phyloP scores from a whole-genome alignment of 306 rosid species.

The Vigna angularis region DNA sequence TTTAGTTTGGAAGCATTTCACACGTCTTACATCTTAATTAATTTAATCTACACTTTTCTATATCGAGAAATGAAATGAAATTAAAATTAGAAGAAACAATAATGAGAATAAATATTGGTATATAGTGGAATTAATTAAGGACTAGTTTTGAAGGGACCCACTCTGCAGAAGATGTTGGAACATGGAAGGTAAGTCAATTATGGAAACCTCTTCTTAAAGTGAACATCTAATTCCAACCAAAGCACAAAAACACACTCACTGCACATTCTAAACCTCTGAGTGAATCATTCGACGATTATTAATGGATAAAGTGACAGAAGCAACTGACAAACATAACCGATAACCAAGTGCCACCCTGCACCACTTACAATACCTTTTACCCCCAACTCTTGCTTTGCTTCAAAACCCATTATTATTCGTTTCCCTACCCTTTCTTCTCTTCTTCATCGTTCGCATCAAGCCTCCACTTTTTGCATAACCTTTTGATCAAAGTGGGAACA shows the following conservation, averaged over 20 bases:
- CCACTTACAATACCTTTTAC: not conserved
- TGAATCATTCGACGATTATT: slow-evolving; percentile 10
- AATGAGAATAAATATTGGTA: not conserved
- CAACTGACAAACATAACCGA: slow-evolving; percentile 27
- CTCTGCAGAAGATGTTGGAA: not conserved
- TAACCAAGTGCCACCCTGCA: not conserved
- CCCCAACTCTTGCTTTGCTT: not conserved
- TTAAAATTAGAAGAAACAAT: not conserved
- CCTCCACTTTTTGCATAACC: slow-evolving; percentile 20
- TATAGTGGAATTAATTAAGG: not conserved
- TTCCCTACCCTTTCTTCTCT: not conserved
- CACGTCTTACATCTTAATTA: too few relatives aligned
- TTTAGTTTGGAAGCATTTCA: too few relatives aligned
- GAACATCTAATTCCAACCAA: not conserved
- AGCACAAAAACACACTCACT: not conserved
- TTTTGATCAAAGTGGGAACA: slow-evolving; percentile 15
- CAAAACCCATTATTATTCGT: not conserved
- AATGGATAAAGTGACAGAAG: not conserved
- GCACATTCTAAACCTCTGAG: not conserved
- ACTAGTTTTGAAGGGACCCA: not conserved
- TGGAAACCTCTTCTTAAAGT: not conserved
- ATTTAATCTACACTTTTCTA: too few relatives aligned
- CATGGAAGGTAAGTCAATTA: not conserved
- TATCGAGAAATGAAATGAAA: not conserved
- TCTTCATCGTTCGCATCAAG: slow-evolving; percentile 4